Evolutionary conservation across 2,329 filamentous ascomycete genomes (phyloP), one percentile per base, ranked within the genome.

Genomic region (Sporothrix pseudoabietina): DNA sequence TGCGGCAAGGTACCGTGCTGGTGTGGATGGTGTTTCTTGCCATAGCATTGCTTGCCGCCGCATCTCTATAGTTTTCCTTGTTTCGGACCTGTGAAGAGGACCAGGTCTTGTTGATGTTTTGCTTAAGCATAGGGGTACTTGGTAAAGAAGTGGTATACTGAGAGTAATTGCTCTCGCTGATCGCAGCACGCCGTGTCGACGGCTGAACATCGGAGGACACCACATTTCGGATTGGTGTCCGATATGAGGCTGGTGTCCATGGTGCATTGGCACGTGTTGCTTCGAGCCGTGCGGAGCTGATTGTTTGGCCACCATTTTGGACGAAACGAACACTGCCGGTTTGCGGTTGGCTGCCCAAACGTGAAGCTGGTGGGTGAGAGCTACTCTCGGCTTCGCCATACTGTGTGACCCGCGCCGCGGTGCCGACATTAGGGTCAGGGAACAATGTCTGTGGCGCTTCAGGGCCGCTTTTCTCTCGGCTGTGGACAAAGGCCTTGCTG

Each of bases 271-370:
- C 47, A 5, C 39, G 59, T 8, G 57, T 30, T 22, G 65, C 10
- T 7, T 32, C 55, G 6, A 35, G 22, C n/a, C 44, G 14, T 32
- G 19, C 49, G 35, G 52, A 61, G 49, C 52, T 47, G 19, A 44
- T n/a, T n/a, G 71, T 69, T 12, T 49, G 39, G 41, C 69, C 63
- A 16, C 55, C 55, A 7, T 41, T 63, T 5, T 39, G 68, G 41
- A 85, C 82, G 75, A 88, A 90, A 1, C 88, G 85, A 57, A 91
- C 84, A 76, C 89, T 90, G 72, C 86, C 85, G 32, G 16, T 69
- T 1, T 69, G 66, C 2, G 44, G 66, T 8, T 10, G 47, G 16
- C 47, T 9, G 30, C 19, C 19, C 9, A 16, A 39, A 4, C n/a
- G 66, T 35, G 32, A n/a, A 1, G 30, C 8, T 8, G 30, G 8